Evolutionary conservation across 805 yeast genomes (phyloP).

Genomic region (Wickerhamomyces bovis): DNA sequence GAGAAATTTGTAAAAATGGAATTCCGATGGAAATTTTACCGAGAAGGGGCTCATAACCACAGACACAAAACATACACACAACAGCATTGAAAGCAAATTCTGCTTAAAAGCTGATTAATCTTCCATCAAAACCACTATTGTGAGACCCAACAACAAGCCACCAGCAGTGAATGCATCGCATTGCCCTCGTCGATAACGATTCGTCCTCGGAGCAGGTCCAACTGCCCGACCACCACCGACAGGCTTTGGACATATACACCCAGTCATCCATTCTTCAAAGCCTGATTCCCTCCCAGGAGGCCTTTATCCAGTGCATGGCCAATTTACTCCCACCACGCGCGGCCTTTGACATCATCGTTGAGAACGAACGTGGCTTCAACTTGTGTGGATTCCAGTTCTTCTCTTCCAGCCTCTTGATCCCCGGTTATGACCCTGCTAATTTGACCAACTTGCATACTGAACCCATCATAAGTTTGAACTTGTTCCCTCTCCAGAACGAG

Average conservation of each 20-base stretch:
- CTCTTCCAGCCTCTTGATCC: slow-evolving; percentile 38
- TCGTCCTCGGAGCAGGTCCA: not conserved
- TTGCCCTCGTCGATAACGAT: slow-evolving; percentile 1
- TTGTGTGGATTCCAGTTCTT: slow-evolving; percentile 48
- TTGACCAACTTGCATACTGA: slow-evolving; percentile 23
- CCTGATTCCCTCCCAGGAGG: slow-evolving; percentile 1
- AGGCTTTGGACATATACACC: not conserved
- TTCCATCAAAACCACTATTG: too few relatives aligned
- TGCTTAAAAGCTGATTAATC: too few relatives aligned
- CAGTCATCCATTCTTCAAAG: not conserved
- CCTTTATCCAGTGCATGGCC: not conserved
- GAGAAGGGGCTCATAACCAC: too few relatives aligned
- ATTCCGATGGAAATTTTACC: too few relatives aligned
- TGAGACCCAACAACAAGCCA: too few relatives aligned
- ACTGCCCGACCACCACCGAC: not conserved
- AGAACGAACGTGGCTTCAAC: slow-evolving; percentile 50
- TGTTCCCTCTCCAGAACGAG: slow-evolving; percentile 35
- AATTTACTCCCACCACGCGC: not conserved
- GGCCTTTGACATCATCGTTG: slow-evolving; percentile 37
- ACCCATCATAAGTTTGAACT: slow-evolving; percentile 16
- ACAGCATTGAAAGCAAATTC: too few relatives aligned
- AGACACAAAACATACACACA: too few relatives aligned
- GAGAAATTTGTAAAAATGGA: too few relatives aligned
- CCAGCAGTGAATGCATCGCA: not conserved
- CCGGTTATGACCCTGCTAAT: slow-evolving; percentile 36